phyloP scores from a whole-genome alignment of 805 yeast species.

The Grigorovia transvaalensis region DNA sequence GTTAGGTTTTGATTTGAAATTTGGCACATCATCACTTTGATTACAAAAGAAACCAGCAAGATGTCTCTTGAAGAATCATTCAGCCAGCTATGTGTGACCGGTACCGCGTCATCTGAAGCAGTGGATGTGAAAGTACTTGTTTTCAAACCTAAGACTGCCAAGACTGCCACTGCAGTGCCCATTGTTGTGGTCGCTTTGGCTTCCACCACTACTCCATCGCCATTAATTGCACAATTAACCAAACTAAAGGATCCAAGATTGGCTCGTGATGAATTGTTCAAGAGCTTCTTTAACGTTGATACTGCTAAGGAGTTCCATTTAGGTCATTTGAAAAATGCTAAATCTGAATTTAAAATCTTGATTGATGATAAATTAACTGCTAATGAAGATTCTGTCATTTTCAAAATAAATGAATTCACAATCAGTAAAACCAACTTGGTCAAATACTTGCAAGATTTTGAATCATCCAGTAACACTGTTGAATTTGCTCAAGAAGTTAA shows the following conservation, averaged over 20 bases:
- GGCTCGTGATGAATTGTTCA: conserved; percentile 72
- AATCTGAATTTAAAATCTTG: conserved; percentile 21
- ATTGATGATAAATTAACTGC: conserved; percentile 30
- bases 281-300: conserved; percentile 35
- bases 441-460: conserved; percentile 32
- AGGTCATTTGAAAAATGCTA: conserved; percentile 32
- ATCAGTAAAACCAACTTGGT: conserved; percentile 21
- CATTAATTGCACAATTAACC: conserved; percentile 53
- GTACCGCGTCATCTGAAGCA: conserved; percentile 36
- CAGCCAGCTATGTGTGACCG: conserved; percentile 53
- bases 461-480: conserved; percentile 32
- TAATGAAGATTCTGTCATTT: conserved; percentile 26
- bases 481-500: conserved; percentile 38
- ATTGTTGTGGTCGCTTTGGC: conserved; percentile 68
- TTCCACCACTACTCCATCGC: conserved; percentile 59
- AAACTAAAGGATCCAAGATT: conserved; percentile 76
- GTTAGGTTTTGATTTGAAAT: background rate
- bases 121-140: conserved; percentile 66
- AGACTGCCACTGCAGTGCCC: conserved; percentile 68
- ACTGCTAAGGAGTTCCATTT: conserved; percentile 25
- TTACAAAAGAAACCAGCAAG: background rate
- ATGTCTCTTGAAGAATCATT: conserved; percentile 47
- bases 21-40: background rate
- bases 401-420: conserved; percentile 21
- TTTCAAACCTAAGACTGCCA: conserved; percentile 86